A percentile compares a stretch with the other conserved stretches of the same genome.
phyloP scores from a whole-genome alignment of 306 rosid species.

The Cicer judaicum region DNA sequence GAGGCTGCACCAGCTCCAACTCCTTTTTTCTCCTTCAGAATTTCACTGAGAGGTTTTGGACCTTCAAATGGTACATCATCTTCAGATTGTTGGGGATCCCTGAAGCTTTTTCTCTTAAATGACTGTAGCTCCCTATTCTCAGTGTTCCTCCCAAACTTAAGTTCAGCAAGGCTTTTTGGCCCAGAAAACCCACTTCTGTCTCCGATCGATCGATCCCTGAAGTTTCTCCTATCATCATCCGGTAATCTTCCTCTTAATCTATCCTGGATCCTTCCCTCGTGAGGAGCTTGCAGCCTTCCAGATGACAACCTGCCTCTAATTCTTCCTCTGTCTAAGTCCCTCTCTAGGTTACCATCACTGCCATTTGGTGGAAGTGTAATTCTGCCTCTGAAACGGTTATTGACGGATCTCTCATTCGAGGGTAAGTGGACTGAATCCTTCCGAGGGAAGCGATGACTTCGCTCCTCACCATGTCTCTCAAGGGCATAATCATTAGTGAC shows the following conservation, averaged over 20 bases:
- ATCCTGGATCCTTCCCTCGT: constrained; percentile 71
- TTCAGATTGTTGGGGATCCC: constrained; percentile 55
- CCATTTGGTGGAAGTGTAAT: constrained; percentile 72
- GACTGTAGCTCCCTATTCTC: constrained; percentile 61
- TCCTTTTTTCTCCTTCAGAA: constrained; percentile 81
- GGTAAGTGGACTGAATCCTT: constrained; percentile 63
- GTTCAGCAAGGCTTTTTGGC: constrained; percentile 74
- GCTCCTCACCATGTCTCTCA: constrained; percentile 63
- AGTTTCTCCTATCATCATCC: constrained; percentile 67
- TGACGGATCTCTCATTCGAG: constrained; percentile 61
- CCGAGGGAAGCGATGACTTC: constrained; percentile 49
- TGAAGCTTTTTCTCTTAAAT: constrained; percentile 61
- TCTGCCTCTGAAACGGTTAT: constrained; percentile 84
- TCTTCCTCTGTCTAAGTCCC: constrained; percentile 70
- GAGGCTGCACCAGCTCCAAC: constrained; percentile 52
- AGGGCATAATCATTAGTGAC: constrained; percentile 62
- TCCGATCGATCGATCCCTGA: constrained; percentile 52
- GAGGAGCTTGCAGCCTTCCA: constrained; percentile 60
- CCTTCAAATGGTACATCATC: constrained; percentile 75
- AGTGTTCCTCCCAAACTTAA: constrained; percentile 56
- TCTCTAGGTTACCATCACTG: constrained; percentile 55
- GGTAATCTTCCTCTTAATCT: constrained; percentile 70
- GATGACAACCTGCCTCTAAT: constrained; percentile 64
- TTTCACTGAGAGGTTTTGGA: constrained; percentile 93
- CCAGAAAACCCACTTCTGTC: constrained; percentile 57